phyloP scores from a whole-genome alignment of 208 protist species.

The Acanthamoeba healyi region DNA sequence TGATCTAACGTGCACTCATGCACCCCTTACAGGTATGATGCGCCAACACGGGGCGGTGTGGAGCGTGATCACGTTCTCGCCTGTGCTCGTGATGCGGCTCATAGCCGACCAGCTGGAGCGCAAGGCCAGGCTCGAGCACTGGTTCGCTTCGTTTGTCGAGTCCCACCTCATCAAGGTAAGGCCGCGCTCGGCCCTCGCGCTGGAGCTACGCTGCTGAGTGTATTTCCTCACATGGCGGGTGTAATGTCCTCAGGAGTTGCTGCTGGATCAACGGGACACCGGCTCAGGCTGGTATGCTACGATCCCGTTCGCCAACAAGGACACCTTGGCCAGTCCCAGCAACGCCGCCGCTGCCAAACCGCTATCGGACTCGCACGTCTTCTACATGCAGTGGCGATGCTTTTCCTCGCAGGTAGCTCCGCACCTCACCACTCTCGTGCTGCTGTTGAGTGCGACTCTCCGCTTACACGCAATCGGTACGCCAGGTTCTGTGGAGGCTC shows the following conservation, averaged over 20 bases:
- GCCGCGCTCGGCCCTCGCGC: neutral
- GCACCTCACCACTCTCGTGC: no score
- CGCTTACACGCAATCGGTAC: neutral
- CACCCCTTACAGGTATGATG: neutral
- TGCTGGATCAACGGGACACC: neutral
- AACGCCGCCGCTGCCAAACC: neutral
- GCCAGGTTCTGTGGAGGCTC: neutral
- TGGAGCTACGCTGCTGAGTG: no score
- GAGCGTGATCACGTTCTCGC: neutral
- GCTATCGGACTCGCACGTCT: neutral
- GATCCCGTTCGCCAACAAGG: neutral
- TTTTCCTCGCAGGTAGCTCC: neutral
- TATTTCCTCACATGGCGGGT: neutral
- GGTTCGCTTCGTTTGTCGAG: neutral
- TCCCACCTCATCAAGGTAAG: neutral
- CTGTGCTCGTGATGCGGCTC: neutral
- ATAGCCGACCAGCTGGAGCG: neutral
- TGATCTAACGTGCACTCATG: no score
- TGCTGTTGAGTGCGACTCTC: neutral
- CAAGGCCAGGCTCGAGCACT: neutral
- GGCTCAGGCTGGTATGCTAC: neutral
- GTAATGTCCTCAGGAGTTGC: neutral
- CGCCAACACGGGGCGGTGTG: neutral
- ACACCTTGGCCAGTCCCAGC: neutral
- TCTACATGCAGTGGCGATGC: neutral